phyloP scores from a whole-genome alignment of 176 grass and related monocot genomes.

The Eremochloa ophiuroides region DNA sequence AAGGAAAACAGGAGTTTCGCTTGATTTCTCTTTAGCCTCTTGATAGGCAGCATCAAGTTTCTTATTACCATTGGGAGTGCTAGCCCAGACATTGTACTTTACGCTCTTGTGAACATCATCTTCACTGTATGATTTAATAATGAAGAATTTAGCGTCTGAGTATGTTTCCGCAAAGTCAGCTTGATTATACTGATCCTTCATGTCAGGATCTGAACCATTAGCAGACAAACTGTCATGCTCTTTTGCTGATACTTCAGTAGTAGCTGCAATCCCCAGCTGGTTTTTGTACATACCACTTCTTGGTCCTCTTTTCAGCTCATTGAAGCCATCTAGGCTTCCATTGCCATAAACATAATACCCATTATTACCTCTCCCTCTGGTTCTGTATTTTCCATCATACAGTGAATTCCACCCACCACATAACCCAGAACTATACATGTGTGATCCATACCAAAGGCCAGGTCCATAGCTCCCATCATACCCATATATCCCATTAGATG shows the following conservation, averaged over 20 bases:
- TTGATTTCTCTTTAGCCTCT: constrained; percentile 62
- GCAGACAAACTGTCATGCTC: constrained; percentile 34
- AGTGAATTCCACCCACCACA: constrained; percentile 55
- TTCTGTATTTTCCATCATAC: constrained; percentile 60
- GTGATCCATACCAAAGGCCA: constrained; percentile 58
- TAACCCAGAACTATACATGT: constrained; percentile 50
- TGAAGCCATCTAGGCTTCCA: constrained; percentile 66
- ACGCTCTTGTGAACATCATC: constrained; percentile 95
- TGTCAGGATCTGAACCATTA: constrained; percentile 16
- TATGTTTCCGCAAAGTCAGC: constrained; percentile 65
- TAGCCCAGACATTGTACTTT: constrained; percentile 91
- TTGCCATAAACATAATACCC: constrained; percentile 54
- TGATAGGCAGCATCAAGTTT: constrained; percentile 81
- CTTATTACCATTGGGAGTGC: constrained; percentile 88
- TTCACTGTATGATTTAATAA: constrained; percentile 96
- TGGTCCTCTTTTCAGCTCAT: constrained; percentile 85
- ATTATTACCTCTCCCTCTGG: constrained; percentile 59
- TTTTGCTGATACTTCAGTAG: constrained; percentile 30
- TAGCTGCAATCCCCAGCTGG: constrained; percentile 31
- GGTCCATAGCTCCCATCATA: constrained; percentile 55
- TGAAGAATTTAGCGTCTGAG: constrained; percentile 74
- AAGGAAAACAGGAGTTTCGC: constrained; percentile 60
- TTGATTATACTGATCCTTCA: constrained; percentile 65
- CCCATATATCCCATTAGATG: constrained; percentile 40
- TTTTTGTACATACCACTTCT: constrained; percentile 57